phyloP scores from a whole-genome alignment of 768 basidiomycete species.

The Rhizopogon sp. region DNA sequence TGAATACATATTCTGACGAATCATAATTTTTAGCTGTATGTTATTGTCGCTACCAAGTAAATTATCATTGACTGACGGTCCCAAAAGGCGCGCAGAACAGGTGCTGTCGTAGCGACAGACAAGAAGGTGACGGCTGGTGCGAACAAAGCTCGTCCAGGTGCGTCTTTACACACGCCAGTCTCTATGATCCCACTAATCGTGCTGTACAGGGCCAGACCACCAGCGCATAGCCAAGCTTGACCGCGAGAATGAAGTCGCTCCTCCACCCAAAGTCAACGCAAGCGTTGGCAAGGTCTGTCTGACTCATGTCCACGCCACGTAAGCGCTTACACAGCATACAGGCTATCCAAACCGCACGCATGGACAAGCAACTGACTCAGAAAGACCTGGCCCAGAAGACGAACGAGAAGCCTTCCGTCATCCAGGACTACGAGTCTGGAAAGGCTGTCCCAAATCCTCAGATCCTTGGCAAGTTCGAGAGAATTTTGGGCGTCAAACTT shows the following conservation, averaged over 20 bases:
- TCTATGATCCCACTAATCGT: not conserved
- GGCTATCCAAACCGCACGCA: constrained; percentile 80
- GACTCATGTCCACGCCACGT: constrained; percentile 4
- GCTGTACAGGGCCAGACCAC: constrained; percentile 75
- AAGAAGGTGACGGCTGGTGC: constrained; percentile 65
- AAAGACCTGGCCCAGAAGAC: constrained; percentile 91
- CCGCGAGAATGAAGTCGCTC: constrained; percentile 92
- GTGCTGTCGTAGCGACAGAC: constrained; percentile 77
- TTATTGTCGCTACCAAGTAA: constrained; percentile 4
- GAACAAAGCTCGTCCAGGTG: constrained; percentile 79
- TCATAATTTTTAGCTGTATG: constrained; percentile 45
- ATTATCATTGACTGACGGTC: constrained; percentile 3
- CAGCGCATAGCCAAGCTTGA: constrained; percentile 92
- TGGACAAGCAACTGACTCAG: constrained; percentile 77
- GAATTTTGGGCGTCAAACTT: constrained; percentile 80
- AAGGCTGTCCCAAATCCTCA: constrained; percentile 84
- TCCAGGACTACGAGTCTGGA: constrained; percentile 87
- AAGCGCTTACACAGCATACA: constrained; percentile 24
- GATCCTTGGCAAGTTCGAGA: constrained; percentile 86
- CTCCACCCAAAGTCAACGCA: constrained; percentile 74
- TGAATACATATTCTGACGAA: constrained; percentile 10
- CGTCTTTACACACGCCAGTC: constrained; percentile 9
- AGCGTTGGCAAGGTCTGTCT: constrained; percentile 65
- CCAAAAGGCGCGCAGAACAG: constrained; percentile 64
- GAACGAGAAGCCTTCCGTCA: constrained; percentile 86